phyloP scores from a whole-genome alignment of 345 rosid species.

The Microthlaspi erraticum region DNA sequence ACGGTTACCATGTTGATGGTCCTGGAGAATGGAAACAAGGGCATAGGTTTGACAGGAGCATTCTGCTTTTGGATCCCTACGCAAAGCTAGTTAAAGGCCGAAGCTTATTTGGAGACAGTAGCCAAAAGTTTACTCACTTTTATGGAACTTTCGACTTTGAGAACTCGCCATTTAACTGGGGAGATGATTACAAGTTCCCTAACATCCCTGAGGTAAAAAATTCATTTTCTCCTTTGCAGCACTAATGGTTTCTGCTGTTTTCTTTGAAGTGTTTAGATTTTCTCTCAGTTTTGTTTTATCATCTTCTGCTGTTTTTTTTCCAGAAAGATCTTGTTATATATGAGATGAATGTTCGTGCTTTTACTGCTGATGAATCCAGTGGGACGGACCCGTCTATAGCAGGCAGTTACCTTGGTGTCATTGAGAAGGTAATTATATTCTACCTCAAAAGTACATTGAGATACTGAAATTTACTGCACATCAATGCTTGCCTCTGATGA shows the following conservation, averaged over 20 bases:
- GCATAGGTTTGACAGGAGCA: slow-evolving; percentile 73
- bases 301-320: slow-evolving; percentile 43
- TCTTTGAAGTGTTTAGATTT: neutral
- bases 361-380: slow-evolving; percentile 87
- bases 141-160: slow-evolving; percentile 89
- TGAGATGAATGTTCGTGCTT: slow-evolving; percentile 98
- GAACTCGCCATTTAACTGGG: slow-evolving; percentile 84
- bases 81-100: slow-evolving; percentile 93
- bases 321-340: slow-evolving; percentile 94
- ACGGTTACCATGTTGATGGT: slow-evolving; percentile 89
- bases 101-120: slow-evolving; percentile 69
- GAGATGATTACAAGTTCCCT: slow-evolving; percentile 69
- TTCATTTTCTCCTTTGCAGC: slow-evolving; percentile 8
- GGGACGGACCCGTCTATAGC: slow-evolving; percentile 63
- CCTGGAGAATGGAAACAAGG: slow-evolving; percentile 81
- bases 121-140: slow-evolving; percentile 61
- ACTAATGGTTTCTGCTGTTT: neutral
- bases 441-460: slow-evolving; percentile 1
- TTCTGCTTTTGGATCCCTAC: slow-evolving; percentile 81
- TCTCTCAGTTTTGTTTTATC: neutral
- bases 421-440: slow-evolving; percentile 69
- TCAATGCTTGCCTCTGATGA: neutral
- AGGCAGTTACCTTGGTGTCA: slow-evolving; percentile 86
- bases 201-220: slow-evolving; percentile 74
- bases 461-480: neutral